These are phyloP conservation scores for Candida sithepensis DNA, from an alignment of 805 yeast species.

Conservation along the genomic window DNA sequence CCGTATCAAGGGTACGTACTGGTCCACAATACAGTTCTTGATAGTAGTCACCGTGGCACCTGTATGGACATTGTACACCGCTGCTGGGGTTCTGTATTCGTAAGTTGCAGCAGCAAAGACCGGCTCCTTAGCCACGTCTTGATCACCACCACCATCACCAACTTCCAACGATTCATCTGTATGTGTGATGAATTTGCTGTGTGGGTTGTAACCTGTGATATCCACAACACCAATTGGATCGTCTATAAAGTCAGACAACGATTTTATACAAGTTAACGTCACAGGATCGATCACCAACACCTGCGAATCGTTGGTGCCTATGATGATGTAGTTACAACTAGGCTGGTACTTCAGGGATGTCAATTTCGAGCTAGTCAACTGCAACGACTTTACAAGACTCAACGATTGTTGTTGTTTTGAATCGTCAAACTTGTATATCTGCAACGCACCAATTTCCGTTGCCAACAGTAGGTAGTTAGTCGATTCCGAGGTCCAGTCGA, in stretches of 20 bases:
- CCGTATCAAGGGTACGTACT: conserved; percentile 12
- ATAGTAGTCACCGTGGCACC: conserved; percentile 22
- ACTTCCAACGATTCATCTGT: too few species aligned
- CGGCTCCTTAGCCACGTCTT: too few species aligned
- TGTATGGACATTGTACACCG: conserved; percentile 32
- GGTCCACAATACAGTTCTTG: conserved; percentile 24
- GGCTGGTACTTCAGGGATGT: conserved; percentile 38
- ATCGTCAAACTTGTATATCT: conserved; percentile 20
- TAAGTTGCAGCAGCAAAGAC: conserved; percentile 37
- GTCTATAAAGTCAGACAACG: conserved; percentile 34
- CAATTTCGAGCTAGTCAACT: conserved; percentile 34
- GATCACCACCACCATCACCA: too few species aligned
- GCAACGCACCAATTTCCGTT: conserved; percentile 36
- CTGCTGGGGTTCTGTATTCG: conserved; percentile 36
- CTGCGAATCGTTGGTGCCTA: conserved; percentile 46
- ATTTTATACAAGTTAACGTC: conserved; percentile 31
- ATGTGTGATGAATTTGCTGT: conserved; percentile 11
- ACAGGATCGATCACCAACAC: conserved; percentile 38
- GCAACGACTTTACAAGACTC: conserved; percentile 20
- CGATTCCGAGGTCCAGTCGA: conserved; percentile 36
- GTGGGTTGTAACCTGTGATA: conserved; percentile 15
- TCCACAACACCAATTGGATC: conserved; percentile 39
- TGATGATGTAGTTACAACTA: conserved; percentile 35
- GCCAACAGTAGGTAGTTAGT: conserved; percentile 31
- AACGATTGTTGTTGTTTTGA: conserved; percentile 4